Base-by-base conservation (phyloP, 2,329 filamentous ascomycete species). In the Scleromitrula shiraiana region DNA sequence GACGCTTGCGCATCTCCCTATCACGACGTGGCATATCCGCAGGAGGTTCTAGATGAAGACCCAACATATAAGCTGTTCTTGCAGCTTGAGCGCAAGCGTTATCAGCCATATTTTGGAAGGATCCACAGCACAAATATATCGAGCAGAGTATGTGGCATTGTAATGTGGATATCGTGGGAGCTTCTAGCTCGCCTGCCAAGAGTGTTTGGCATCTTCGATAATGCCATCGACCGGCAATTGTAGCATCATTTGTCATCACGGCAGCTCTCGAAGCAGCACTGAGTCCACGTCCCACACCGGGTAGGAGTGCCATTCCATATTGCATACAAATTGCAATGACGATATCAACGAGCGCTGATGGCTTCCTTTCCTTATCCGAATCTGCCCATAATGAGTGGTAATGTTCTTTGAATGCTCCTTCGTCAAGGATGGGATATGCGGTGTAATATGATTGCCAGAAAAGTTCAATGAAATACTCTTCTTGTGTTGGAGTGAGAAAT, bases 311-410 rank as follows among this genome's bases (percentile, higher is more conserved):
- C 6, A 67, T 59, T 14, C 68, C 67, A 32, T 70, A 69, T 57
- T 77, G 74, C 64, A 77, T 71, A 51, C 70, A 73, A 8, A 77
- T 48, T 0, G 74, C 74, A 14, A 77, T 57, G 27, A 76, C 60
- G 20, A 77, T 75, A 49, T 77, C 75, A 1, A 74, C 70, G 0
- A 77, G 63, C 2, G 74, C 67, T 2, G 73, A 77, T 2, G 68
- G 63, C 45, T 67, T 67, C 6, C 74, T 64, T 6, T 49, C 37
- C 3, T 50, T 53, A 24, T 49, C 49, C 5, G 51, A 53, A 8
- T 54, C 50, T 2, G 36, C 57, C 67, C 69, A 72, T 7, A 74
- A 59, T 0, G 67, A 69, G 6, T 64, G 58, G 49, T 73, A 71
- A 46, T 73, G 65, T 7, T 62, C 62, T 41, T 62, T 66, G 49